Conservation (phyloP, 129 eudicot genomes). For the sunflower (Helianthus annuus) region DNA sequence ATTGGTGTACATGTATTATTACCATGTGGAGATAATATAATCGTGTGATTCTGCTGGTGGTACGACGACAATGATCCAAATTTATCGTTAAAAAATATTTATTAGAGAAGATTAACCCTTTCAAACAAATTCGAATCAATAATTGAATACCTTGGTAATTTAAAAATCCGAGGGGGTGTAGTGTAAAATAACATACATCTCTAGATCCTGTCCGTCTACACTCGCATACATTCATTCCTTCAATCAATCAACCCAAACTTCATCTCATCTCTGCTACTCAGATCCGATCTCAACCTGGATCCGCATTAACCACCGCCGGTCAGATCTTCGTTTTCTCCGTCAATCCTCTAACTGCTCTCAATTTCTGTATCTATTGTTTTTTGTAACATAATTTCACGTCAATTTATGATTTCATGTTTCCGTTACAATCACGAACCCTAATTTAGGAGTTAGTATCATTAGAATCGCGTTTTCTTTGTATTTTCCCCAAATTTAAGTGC, state of each 20-base stretch:
- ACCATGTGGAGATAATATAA: no score
- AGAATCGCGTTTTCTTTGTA: neutral
- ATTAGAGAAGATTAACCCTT: neutral
- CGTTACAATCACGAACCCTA: neutral
- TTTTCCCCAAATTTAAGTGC: constrained; percentile 1
- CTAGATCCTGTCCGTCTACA: constrained; percentile 11
- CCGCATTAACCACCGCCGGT: constrained; percentile 31
- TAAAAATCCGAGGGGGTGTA: neutral
- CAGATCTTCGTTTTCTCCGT: constrained; percentile 18
- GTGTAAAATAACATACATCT: constrained; percentile 18
- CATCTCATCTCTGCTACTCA: constrained; percentile 9
- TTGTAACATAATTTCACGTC: neutral
- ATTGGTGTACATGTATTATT: no score
- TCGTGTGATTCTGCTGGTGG: no score
- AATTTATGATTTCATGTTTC: constrained; percentile 7
- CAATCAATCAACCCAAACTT: neutral
- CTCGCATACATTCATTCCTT: neutral
- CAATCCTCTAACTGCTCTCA: neutral
- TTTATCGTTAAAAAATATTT: no score
- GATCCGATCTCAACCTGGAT: constrained; percentile 19
- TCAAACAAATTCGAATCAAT: neutral
- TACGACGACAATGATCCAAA: no score
- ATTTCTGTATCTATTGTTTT: neutral
- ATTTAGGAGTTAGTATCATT: neutral
- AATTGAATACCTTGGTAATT: neutral